Evolutionary conservation across 345 rosid genomes (phyloP), one percentile per base, ranked within the genome.

Genomic region (Rhodamnia argentea): DNA sequence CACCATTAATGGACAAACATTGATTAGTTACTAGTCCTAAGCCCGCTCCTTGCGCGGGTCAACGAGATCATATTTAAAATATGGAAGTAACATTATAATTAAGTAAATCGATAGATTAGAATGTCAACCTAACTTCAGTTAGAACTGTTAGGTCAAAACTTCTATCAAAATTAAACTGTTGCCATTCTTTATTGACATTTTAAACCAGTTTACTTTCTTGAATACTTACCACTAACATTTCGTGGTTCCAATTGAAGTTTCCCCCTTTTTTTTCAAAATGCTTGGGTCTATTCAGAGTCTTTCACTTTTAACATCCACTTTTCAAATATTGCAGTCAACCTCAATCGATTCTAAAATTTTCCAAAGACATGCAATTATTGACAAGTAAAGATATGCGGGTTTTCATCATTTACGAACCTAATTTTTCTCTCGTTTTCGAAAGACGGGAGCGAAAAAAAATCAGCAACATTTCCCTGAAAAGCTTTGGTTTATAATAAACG

Each of bases 21-120:
- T 26, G 2, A 58, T 58, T 0, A 26, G 29, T 15, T 58, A 12
- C 6, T 2, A 26, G 15, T 26, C 64, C 0, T 58, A 0, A 2
- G 12, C 29, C 3, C 29, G 0, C 3, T n/a, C 32, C 2, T 26
- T 26, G 64, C 2, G 0, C 7, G 0, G 3, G 0, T 5, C 32
- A 1, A 26, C 13, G 0, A 26, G 12, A 59, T 59, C 32, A 5
- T 59, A 12, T 12, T 58, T 11, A 26, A 58, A 26, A 11, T 51
- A 11, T 51, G 10, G 14, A 51, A 51, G 14, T 51, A 3, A 51
- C 52, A 51, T 51, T 51, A 51, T 51, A 51, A 51, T 6, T 47
- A 47, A 47, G 50, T 10, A 47, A 47, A 47, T 47, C 2, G 50
- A 47, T 11, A 58, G 15, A 24, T 58, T 58, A 5, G 14, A 58